phyloP scores from a whole-genome alignment of 1,139 yeast genomes.

The Protomyces inouyei region DNA sequence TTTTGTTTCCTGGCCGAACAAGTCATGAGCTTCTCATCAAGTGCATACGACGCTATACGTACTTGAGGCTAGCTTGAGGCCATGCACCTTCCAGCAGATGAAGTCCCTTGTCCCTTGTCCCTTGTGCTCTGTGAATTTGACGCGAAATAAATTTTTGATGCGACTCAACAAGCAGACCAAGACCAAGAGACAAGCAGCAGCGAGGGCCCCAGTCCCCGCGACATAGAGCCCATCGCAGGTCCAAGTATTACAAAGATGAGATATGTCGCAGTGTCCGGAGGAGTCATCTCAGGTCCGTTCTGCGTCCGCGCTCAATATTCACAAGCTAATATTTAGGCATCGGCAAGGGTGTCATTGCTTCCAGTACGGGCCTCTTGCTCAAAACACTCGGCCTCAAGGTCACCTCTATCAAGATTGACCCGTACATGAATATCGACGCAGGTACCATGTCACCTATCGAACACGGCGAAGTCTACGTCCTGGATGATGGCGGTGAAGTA shows the following conservation, averaged over 20 bases:
- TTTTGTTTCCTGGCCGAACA: too few species aligned
- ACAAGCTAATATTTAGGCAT: conserved; percentile 74
- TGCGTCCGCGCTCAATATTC: conserved; percentile 72
- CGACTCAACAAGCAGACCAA: not conserved
- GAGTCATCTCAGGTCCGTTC: conserved; percentile 37
- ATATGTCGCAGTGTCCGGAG: conserved; percentile 99
- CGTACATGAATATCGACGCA: conserved; percentile 98
- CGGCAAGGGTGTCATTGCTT: conserved; percentile 96
- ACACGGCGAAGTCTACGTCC: conserved; percentile 97
- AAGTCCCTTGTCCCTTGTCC: too few species aligned
- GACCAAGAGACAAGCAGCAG: not conserved
- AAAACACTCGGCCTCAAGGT: conserved; percentile 92
- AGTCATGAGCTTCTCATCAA: too few species aligned
- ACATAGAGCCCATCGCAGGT: not conserved
- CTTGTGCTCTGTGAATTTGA: not conserved
- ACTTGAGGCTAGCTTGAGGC: too few species aligned
- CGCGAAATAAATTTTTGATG: not conserved
- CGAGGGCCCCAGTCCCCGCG: too few species aligned
- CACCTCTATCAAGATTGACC: conserved; percentile 96
- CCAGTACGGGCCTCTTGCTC: conserved; percentile 90
- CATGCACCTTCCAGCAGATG: too few species aligned
- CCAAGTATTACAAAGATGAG: conserved; percentile 53
- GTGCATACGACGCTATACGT: too few species aligned
- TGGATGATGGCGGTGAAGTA: conserved; percentile 98
- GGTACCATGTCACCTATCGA: conserved; percentile 99